phyloP scores from a whole-genome alignment of 1,284 basidiomycete genomes.

The Sanghuangporus weigelae region DNA sequence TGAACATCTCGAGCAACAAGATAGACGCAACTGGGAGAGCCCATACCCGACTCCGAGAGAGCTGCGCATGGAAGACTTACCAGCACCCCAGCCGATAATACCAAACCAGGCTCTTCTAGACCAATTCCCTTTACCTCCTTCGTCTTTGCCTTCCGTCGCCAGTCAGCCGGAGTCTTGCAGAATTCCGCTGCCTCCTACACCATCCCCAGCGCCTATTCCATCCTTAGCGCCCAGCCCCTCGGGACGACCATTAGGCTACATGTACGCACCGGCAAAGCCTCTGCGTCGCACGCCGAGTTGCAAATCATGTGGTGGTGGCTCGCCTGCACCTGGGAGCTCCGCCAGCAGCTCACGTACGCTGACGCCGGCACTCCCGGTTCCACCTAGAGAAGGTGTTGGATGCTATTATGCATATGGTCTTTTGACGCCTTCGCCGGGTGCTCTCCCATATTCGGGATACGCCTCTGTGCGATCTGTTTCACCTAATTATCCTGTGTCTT shows the following conservation, averaged over 20 bases:
- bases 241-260: constrained; percentile 9
- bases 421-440: not conserved
- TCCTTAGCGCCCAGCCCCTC: not conserved
- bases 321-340: not conserved
- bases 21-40: not conserved
- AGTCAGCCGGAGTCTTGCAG: not conserved
- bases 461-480: not conserved
- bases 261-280: constrained; percentile 11
- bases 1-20: not conserved
- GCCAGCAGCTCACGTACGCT: not conserved
- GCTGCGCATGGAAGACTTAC: not conserved
- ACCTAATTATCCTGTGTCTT: not conserved
- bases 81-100: not conserved
- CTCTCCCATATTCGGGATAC: not conserved
- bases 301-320: constrained; percentile 6
- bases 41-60: not conserved
- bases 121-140: constrained; percentile 3
- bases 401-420: constrained; percentile 3
- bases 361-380: not conserved
- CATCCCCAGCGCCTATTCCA: not conserved
- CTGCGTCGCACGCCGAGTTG: constrained; percentile 2
- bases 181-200: not conserved
- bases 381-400: not conserved
- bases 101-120: not conserved
- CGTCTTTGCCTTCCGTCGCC: not conserved